Evolutionary conservation across 768 basidiomycete genomes (phyloP).

Genomic region (Termitomyces sp.): DNA sequence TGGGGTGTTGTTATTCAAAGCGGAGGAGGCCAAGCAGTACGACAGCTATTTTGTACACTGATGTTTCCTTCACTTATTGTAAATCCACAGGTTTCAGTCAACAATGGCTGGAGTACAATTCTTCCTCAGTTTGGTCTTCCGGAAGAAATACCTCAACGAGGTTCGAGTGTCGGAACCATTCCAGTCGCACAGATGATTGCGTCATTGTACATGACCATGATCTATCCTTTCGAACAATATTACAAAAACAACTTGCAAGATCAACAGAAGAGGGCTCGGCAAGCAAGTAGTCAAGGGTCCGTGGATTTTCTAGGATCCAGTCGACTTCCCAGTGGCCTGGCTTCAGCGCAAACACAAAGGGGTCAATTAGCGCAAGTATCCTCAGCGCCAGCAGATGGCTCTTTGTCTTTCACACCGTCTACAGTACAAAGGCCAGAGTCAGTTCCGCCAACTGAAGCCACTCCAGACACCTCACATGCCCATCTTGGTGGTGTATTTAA

Average conservation of each 20-base stretch:
- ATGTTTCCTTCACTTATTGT: constrained; percentile 12
- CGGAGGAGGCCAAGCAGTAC: constrained; percentile 61
- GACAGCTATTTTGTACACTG: constrained; percentile 16
- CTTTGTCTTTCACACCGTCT: constrained; percentile 15
- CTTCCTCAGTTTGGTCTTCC: constrained; percentile 56
- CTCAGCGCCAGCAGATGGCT: constrained; percentile 16
- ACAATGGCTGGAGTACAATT: constrained; percentile 52
- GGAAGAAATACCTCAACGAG: constrained; percentile 39
- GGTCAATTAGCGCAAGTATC: constrained; percentile 5
- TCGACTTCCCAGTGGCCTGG: constrained; percentile 7
- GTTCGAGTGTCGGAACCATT: constrained; percentile 40
- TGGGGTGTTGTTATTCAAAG: constrained; percentile 55
- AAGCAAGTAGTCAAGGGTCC: constrained; percentile 23
- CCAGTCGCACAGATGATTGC: constrained; percentile 47
- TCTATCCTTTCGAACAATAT: constrained; percentile 68
- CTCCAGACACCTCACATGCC: constrained; percentile 16
- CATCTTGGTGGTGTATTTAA: constrained; percentile 7
- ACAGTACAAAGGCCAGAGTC: constrained; percentile 24
- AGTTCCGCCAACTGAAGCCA: constrained; percentile 20
- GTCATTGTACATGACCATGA: constrained; percentile 55
- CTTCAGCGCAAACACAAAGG: constrained; percentile 22
- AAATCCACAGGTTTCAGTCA: constrained; percentile 35
- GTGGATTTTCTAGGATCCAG: constrained; percentile 3
- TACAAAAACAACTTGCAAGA: constrained; percentile 60
- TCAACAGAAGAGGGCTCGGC: constrained; percentile 49